These are phyloP conservation scores for Podila verticillata DNA, from an alignment of 192 early-diverging fungal species.

Conservation along the genomic window DNA sequence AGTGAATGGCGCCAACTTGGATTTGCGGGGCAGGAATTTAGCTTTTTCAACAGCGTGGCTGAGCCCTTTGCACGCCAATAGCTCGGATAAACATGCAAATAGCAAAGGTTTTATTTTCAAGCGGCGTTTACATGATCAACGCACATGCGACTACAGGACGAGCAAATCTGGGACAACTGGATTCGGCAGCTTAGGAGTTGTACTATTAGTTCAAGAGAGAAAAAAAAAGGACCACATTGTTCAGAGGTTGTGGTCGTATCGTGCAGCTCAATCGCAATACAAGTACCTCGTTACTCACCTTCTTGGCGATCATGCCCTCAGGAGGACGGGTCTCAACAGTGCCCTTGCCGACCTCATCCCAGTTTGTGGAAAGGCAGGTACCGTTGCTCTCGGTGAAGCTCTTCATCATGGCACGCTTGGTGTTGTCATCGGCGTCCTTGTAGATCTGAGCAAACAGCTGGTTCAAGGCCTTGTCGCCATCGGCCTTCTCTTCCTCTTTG, in stretches of 20 bases:
- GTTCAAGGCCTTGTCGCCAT: conserved; percentile 92
- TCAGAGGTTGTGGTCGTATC: not conserved
- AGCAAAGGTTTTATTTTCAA: not conserved
- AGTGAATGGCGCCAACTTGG: no score
- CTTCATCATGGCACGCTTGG: conserved; percentile 96
- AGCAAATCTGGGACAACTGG: no score
- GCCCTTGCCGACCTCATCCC: conserved; percentile 89
- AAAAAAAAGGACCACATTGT: no score
- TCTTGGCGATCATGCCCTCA: conserved; percentile 91
- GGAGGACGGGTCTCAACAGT: conserved; percentile 91
- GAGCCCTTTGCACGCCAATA: no score
- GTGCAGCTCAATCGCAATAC: not conserved
- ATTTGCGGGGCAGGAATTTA: no score
- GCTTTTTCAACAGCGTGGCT: no score
- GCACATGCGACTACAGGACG: no score
- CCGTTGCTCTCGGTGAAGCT: conserved; percentile 96
- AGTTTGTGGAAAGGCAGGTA: conserved; percentile 94
- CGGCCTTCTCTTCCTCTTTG: conserved; percentile 84
- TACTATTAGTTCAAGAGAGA: not conserved
- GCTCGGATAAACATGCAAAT: no score
- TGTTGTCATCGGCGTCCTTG: conserved; percentile 88
- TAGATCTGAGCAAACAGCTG: conserved; percentile 94
- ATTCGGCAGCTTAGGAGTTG: conserved; percentile 3
- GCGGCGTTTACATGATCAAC: not conserved
- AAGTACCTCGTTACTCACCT: conserved; percentile 30